phyloP scores from a whole-genome alignment of 352 stramenopile species.

The Pythium coloratum region DNA sequence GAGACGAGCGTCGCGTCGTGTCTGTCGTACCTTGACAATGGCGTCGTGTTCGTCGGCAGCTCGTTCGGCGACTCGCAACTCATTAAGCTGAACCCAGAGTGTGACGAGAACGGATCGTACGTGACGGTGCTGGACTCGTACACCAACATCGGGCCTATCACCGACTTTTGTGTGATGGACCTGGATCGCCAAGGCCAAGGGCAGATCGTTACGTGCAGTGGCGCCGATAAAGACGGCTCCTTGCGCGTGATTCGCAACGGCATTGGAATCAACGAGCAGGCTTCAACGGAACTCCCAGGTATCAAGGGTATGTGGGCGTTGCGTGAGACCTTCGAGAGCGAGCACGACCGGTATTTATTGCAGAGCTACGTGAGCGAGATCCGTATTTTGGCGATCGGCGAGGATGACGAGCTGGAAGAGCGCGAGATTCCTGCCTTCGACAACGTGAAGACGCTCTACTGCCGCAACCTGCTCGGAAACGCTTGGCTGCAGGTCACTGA shows the following conservation, averaged over 20 bases:
- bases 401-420: conserved; percentile 92
- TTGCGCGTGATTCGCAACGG: conserved; percentile 98
- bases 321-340: conserved; percentile 77
- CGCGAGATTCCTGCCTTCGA: conserved; percentile 85
- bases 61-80: conserved; percentile 95
- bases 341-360: conserved; percentile 95
- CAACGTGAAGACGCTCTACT: conserved; percentile 91
- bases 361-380: conserved; percentile 97
- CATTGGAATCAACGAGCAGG: conserved; percentile 98
- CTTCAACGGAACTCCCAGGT: conserved; percentile 92
- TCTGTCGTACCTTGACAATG: conserved; percentile 94
- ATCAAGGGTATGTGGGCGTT: conserved; percentile 99
- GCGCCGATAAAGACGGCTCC: conserved; percentile 94
- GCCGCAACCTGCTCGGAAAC: conserved; percentile 90
- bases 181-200: conserved; percentile 93
- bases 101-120: conserved; percentile 83
- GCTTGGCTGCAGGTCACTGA: conserved; percentile 95
- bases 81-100: conserved; percentile 89
- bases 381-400: conserved; percentile 92
- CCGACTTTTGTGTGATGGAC: conserved; percentile 98
- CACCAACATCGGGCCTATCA: conserved; percentile 97
- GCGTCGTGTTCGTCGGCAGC: conserved; percentile 95
- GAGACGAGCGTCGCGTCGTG: conserved; percentile 90
- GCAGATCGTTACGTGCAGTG: conserved; percentile 97
- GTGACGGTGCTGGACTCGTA: conserved; percentile 96